These are phyloP conservation scores for Porogramme epimiltina DNA, from an alignment of 1,284 basidiomycete species.

Conservation along the genomic window DNA sequence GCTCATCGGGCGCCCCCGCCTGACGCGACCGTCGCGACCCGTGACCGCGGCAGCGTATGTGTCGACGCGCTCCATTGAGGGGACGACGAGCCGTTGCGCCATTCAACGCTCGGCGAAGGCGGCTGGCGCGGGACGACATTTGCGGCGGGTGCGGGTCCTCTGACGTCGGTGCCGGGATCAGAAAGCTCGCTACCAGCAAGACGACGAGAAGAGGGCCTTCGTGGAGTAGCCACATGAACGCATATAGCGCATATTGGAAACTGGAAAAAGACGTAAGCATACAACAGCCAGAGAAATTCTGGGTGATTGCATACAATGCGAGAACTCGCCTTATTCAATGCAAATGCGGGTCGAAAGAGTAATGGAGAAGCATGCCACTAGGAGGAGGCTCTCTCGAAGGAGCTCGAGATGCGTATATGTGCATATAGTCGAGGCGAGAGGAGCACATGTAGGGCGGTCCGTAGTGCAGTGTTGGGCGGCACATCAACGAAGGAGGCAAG, in stretches of 20 bases:
- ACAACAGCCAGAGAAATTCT: not conserved
- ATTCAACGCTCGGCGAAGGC: too few species aligned
- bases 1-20: conserved; percentile 1
- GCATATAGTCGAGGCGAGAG: too few species aligned
- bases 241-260: not conserved
- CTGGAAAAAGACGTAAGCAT: not conserved
- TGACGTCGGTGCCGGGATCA: not conserved
- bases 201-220: not conserved
- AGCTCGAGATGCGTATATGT: too few species aligned
- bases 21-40: not conserved
- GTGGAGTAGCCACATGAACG: not conserved
- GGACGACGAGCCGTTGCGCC: too few species aligned
- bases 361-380: too few species aligned
- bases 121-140: not conserved
- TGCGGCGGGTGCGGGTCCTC: not conserved
- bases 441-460: not conserved
- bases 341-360: not conserved
- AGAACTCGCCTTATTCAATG: not conserved
- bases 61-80: not conserved
- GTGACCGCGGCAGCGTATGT: not conserved
- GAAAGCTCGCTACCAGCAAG: not conserved
- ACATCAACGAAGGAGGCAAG: not conserved
- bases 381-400: too few species aligned
- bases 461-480: not conserved
- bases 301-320: not conserved